These are phyloP conservation scores for Naegleria gruberi DNA, from an alignment of 208 protist species.

Conservation along the genomic window DNA sequence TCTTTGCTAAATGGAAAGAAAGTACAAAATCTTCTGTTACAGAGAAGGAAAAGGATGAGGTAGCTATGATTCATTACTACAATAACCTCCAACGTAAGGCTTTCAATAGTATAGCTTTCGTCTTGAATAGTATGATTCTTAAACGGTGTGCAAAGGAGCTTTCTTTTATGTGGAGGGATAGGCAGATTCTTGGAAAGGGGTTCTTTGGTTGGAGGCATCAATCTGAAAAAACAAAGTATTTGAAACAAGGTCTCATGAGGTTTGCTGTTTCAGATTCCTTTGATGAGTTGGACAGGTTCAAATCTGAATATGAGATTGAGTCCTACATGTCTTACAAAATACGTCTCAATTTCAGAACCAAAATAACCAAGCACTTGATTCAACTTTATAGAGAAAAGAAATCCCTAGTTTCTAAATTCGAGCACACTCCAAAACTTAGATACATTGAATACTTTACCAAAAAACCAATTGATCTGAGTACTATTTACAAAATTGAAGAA, in stretches of 20 bases:
- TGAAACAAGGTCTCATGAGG: neutral
- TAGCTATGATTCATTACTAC: neutral
- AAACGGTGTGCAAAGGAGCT: neutral
- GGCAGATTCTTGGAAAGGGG: neutral
- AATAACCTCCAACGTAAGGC: neutral
- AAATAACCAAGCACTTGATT: neutral
- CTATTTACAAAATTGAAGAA: neutral
- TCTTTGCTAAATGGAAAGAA: neutral
- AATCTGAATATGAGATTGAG: neutral
- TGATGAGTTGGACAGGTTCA: neutral
- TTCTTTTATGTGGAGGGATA: neutral
- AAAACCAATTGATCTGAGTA: neutral
- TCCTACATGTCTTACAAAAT: neutral
- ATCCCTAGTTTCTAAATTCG: neutral
- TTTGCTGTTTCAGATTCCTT: neutral
- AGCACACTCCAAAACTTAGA: neutral
- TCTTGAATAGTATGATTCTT: neutral
- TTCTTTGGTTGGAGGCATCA: neutral
- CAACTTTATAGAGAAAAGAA: neutral
- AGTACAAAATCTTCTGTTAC: neutral
- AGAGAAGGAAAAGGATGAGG: neutral
- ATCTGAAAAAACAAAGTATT: neutral
- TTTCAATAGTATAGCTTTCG: neutral
- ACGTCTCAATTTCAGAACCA: neutral
- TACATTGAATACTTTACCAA: neutral